Percentiles rank a stretch among this genome's conserved stretches.
These are phyloP conservation scores for Penicillium sp. DNA, from an alignment of 2,329 filamentous ascomycete genomes.

Conservation along the genomic window DNA sequence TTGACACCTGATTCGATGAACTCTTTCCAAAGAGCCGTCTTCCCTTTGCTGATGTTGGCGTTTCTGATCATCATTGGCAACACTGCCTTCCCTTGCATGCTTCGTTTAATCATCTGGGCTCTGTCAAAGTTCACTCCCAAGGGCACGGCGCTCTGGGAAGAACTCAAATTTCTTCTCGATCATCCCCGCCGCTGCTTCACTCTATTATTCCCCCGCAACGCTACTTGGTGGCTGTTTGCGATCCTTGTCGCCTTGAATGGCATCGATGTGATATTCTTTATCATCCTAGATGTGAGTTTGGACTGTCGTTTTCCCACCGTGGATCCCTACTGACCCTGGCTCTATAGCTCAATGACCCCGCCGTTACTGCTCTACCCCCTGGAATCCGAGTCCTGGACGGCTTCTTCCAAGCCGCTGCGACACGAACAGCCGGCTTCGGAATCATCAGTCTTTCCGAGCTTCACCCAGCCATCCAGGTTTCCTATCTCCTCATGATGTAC, in stretches of 20 bases:
- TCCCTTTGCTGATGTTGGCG: slow-evolving; percentile 70
- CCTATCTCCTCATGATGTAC: slow-evolving; percentile 99
- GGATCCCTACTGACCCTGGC: slow-evolving; percentile 13
- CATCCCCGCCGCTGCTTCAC: slow-evolving; percentile 97
- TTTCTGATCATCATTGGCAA: slow-evolving; percentile 94
- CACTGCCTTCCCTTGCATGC: slow-evolving; percentile 90
- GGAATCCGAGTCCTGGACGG: slow-evolving; percentile 78
- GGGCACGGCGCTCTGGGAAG: slow-evolving; percentile 75
- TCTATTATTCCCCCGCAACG: slow-evolving; percentile 79
- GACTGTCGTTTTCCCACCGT: neutral
- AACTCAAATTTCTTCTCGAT: slow-evolving; percentile 83
- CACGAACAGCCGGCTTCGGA: slow-evolving; percentile 84
- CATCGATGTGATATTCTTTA: slow-evolving; percentile 83
- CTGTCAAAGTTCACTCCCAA: slow-evolving; percentile 63
- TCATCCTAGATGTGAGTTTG: slow-evolving; percentile 75
- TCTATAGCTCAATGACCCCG: slow-evolving; percentile 63
- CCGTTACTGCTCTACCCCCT: slow-evolving; percentile 64
- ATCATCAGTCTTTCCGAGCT: slow-evolving; percentile 72
- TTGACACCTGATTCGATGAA: slow-evolving; percentile 92
- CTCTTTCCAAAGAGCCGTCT: slow-evolving; percentile 74
- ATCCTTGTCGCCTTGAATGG: slow-evolving; percentile 78
- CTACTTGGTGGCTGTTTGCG: slow-evolving; percentile 94
- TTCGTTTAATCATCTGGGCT: slow-evolving; percentile 88
- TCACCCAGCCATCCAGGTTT: slow-evolving; percentile 87
- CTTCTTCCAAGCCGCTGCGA: slow-evolving; percentile 84